Evolutionary conservation across 805 yeast species (phyloP).

Genomic region (Lachancea dasiensis): DNA sequence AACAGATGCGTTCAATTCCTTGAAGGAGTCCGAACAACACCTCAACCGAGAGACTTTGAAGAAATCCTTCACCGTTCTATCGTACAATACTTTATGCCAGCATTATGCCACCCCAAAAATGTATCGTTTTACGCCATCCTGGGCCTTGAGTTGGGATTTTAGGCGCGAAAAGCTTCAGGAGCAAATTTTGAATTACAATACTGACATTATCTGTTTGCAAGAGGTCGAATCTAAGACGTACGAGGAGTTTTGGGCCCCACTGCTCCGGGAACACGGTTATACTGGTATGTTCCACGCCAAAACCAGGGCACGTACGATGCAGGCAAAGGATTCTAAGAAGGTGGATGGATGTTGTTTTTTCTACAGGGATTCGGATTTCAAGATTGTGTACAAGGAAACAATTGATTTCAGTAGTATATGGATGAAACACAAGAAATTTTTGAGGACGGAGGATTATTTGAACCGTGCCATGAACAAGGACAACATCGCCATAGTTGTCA

Average conservation of each 20-base stretch:
- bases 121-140: slow-evolving; percentile 92
- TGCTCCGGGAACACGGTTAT: slow-evolving; percentile 69
- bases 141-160: slow-evolving; percentile 95
- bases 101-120: slow-evolving; percentile 88
- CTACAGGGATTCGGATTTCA: slow-evolving; percentile 63
- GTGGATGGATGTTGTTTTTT: slow-evolving; percentile 99
- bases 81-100: slow-evolving; percentile 91
- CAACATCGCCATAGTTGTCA: slow-evolving; percentile 75
- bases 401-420: slow-evolving; percentile 81
- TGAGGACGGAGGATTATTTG: slow-evolving; percentile 89
- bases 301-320: slow-evolving; percentile 89
- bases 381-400: slow-evolving; percentile 60
- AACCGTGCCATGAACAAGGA: slow-evolving; percentile 96
- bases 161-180: slow-evolving; percentile 71
- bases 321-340: slow-evolving; percentile 68
- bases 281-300: slow-evolving; percentile 78
- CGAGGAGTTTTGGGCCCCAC: slow-evolving; percentile 81
- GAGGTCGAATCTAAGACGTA: slow-evolving; percentile 87
- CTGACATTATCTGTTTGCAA: slow-evolving; percentile 86
- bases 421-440: slow-evolving; percentile 77
- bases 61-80: slow-evolving; percentile 63
- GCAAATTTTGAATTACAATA: slow-evolving; percentile 57
- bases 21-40: slow-evolving; percentile 28
- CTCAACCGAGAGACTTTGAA: slow-evolving; percentile 23
- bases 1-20: slow-evolving; percentile 24